Percentiles rank a stretch among this genome's conserved stretches.
Evolutionary conservation across 352 stramenopile species (phyloP).

Genomic region (Pythium apleroticum): DNA sequence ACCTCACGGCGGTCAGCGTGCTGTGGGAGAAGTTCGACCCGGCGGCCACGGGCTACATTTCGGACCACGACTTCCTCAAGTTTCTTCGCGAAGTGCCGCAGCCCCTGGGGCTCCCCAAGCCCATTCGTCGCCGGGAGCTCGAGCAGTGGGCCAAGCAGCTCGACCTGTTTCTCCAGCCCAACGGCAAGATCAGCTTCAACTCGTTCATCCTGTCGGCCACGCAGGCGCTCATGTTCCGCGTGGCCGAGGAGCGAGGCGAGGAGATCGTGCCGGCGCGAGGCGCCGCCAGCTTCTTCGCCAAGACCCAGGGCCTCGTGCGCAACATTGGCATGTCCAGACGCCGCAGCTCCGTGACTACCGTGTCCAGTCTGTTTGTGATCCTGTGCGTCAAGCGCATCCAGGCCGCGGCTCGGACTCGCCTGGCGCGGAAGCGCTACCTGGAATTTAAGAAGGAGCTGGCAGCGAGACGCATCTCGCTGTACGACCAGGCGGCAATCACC

Average conservation of each 20-base stretch:
- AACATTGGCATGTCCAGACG: slow-evolving; percentile 15
- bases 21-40: slow-evolving; percentile 45
- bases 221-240: slow-evolving; percentile 31
- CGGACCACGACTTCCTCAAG: slow-evolving; percentile 40
- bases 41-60: slow-evolving; percentile 31
- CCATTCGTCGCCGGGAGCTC: slow-evolving; percentile 30
- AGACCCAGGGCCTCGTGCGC: slow-evolving; percentile 29
- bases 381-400: slow-evolving; percentile 45
- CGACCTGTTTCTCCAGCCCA: slow-evolving; percentile 31
- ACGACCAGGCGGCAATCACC: slow-evolving; percentile 19
- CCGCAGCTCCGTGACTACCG: slow-evolving; percentile 18
- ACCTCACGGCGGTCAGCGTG: slow-evolving; percentile 30
- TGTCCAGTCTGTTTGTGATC: slow-evolving; percentile 29
- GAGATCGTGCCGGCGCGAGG: slow-evolving; percentile 26
- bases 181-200: slow-evolving; percentile 38
- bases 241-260: slow-evolving; percentile 34
- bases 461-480: slow-evolving; percentile 15
- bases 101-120: slow-evolving; percentile 36
- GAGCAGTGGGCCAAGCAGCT: slow-evolving; percentile 35
- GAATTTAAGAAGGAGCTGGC: slow-evolving; percentile 25
- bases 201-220: slow-evolving; percentile 39
- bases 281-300: slow-evolving; percentile 31
- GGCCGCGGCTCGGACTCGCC: slow-evolving; percentile 23
- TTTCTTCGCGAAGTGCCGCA: slow-evolving; percentile 40
- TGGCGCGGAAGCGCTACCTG: slow-evolving; percentile 30